Evolutionary conservation across 768 basidiomycete genomes (phyloP).

Genomic region (Amanita rubescens): DNA sequence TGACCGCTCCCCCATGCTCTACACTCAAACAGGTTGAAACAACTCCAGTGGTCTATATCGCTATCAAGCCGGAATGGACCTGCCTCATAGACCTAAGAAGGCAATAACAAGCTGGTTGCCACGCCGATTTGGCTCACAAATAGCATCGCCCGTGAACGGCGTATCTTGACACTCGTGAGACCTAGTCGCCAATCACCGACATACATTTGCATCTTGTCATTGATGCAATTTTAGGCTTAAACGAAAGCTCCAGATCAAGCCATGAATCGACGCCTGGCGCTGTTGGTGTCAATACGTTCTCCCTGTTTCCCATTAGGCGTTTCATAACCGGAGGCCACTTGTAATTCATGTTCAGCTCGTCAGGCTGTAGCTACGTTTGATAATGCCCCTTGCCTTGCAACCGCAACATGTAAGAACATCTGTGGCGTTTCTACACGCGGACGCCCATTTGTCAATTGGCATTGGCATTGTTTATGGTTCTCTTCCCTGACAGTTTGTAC

Average conservation of each 20-base stretch:
- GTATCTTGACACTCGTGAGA: slow-evolving; percentile 7
- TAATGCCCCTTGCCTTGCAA: neutral
- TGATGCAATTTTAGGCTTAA: slow-evolving; percentile 3
- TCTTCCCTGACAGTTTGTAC: neutral
- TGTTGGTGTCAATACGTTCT: neutral
- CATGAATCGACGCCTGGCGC: neutral
- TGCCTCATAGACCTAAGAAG: slow-evolving; percentile 1
- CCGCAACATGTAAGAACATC: neutral
- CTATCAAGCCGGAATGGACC: neutral
- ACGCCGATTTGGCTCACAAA: slow-evolving; percentile 4
- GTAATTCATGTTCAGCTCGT: neutral
- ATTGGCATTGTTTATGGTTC: neutral
- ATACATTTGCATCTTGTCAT: slow-evolving; percentile 2
- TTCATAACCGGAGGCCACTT: neutral
- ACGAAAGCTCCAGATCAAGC: neutral
- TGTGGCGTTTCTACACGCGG: neutral
- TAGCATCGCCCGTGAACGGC: slow-evolving; percentile 1
- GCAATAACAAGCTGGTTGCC: slow-evolving; percentile 3
- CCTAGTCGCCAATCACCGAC: slow-evolving; percentile 3
- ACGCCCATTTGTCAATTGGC: neutral
- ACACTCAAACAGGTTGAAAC: neutral
- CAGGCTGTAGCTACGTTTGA: neutral
- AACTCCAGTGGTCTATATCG: neutral
- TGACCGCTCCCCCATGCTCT: neutral
- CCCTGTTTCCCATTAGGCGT: neutral